These are phyloP conservation scores for Conticribra weissflogii DNA, from an alignment of 108 stramenopile species.

Conservation along the genomic window DNA sequence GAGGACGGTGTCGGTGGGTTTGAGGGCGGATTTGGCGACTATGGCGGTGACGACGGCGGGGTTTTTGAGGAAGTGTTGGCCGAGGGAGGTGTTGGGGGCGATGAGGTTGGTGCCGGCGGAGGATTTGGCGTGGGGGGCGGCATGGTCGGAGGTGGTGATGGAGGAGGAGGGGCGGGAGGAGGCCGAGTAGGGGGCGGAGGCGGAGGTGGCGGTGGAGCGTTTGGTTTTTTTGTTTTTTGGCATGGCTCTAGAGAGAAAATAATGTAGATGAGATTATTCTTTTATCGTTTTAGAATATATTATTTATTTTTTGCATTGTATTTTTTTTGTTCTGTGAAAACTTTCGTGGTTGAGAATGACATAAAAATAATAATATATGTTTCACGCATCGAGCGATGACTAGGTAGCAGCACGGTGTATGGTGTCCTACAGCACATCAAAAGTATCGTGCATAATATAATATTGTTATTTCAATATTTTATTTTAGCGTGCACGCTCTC, in stretches of 20 bases:
- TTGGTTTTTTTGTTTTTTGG: conserved; percentile 40
- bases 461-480: too few relatives aligned
- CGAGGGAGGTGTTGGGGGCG: conserved; percentile 90
- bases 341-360: too few relatives aligned
- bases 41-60: conserved; percentile 98
- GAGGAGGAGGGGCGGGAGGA: conserved; percentile 9
- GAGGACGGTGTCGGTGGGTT: conserved; percentile 86
- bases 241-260: conserved; percentile 17
- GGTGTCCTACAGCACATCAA: too few relatives aligned
- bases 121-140: background rate
- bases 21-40: conserved; percentile 89
- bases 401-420: too few relatives aligned
- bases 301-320: too few relatives aligned
- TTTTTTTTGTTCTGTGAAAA: too few relatives aligned
- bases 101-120: conserved; percentile 64
- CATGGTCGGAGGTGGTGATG: background rate
- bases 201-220: conserved; percentile 16
- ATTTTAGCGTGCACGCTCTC: too few relatives aligned
- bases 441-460: too few relatives aligned
- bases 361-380: too few relatives aligned
- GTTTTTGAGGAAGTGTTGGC: conserved; percentile 99
- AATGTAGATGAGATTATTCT: background rate
- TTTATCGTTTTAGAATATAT: too few relatives aligned
- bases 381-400: too few relatives aligned
- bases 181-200: conserved; percentile 41